These are phyloP conservation scores for Talaromyces nanjingensis DNA, from an alignment of 495 filamentous ascomycete species.

Conservation along the genomic window DNA sequence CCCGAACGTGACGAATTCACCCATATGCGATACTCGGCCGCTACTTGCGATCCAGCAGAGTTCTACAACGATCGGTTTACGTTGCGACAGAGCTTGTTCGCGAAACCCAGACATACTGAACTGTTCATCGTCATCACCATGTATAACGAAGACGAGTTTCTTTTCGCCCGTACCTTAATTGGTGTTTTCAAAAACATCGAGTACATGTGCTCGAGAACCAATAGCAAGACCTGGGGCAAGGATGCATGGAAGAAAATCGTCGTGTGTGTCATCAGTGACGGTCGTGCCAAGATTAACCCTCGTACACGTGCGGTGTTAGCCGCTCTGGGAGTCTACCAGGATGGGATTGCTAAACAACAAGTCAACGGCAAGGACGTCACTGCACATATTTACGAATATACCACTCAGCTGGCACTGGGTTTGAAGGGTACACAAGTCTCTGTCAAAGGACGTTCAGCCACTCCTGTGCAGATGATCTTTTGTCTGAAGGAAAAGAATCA, in stretches of 20 bases:
- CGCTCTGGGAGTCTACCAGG: conserved; percentile 93
- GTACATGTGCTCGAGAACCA: conserved; percentile 85
- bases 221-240: conserved; percentile 95
- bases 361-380: conserved; percentile 97
- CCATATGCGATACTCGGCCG: conserved; percentile 96
- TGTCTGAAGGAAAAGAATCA: conserved; percentile 99
- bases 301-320: conserved; percentile 85
- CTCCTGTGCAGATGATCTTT: conserved; percentile 94
- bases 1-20: conserved; percentile 94
- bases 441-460: conserved; percentile 63
- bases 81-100: conserved; percentile 87
- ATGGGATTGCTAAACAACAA: conserved; percentile 97
- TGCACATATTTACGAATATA: conserved; percentile 99
- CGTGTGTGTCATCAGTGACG: conserved; percentile 96
- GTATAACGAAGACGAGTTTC: conserved; percentile 98
- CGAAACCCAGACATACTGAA: conserved; percentile 88
- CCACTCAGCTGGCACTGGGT: conserved; percentile 80
- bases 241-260: conserved; percentile 99
- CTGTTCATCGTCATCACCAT: conserved; percentile 98
- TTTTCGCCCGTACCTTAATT: conserved; percentile 93
- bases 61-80: conserved; percentile 89
- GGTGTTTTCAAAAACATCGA: conserved; percentile 98
- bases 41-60: conserved; percentile 86
- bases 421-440: conserved; percentile 84
- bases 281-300: conserved; percentile 95